Percentiles rank a stretch among this genome's conserved stretches.
Evolutionary conservation across 345 rosid species (phyloP).

Genomic region (Murraya koenigii): DNA sequence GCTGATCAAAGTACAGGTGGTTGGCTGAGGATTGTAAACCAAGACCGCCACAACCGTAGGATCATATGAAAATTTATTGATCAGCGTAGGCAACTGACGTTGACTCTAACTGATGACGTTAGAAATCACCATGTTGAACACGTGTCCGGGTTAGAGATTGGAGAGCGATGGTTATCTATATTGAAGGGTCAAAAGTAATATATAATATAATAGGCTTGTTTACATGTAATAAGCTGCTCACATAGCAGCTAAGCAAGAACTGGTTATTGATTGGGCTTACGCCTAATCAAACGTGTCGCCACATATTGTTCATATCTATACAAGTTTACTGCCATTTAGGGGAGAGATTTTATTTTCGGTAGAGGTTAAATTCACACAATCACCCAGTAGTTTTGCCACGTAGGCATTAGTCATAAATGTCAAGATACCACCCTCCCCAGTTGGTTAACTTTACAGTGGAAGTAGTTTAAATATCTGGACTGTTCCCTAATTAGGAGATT

Average conservation of each 20-base stretch:
- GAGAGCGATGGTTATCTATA: neutral
- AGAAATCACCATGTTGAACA: neutral
- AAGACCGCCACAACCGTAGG: conserved; percentile 10
- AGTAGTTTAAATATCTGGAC: neutral
- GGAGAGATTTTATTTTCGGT: neutral
- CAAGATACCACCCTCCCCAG: neutral
- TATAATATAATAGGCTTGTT: neutral
- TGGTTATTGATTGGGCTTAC: neutral
- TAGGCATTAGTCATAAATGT: neutral
- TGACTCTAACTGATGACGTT: neutral
- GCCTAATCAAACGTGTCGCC: conserved; percentile 52
- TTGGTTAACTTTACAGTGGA: neutral
- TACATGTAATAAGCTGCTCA: neutral
- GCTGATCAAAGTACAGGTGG: conserved; percentile 33
- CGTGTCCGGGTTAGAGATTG: neutral
- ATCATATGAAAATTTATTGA: conserved; percentile 14
- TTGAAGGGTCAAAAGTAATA: neutral
- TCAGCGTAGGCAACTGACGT: neutral
- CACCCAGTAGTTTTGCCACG: neutral
- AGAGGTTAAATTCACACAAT: neutral
- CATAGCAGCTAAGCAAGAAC: neutral
- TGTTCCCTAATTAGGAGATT: neutral
- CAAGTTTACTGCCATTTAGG: neutral
- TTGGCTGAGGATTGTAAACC: neutral
- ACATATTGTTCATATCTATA: conserved; percentile 20